Evolutionary conservation across 192 early-diverging fungal species (phyloP), one percentile per base, ranked within the genome.

Genomic region (Podila clonocystis): DNA sequence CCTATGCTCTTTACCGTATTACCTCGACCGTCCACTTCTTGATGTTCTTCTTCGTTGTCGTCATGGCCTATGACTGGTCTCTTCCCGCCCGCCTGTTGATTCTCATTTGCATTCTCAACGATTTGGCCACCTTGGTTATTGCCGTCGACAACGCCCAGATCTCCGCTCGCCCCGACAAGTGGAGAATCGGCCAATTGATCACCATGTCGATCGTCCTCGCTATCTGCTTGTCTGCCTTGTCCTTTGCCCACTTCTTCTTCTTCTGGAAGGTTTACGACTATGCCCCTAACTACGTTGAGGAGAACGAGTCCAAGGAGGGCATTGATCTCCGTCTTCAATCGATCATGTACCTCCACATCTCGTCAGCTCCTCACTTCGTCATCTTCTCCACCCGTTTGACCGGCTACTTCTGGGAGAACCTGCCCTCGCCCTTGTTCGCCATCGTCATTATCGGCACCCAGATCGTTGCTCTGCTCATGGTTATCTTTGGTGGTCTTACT

Each of bases 21-120:
- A 93, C 95, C 24, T 95, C 94, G 5, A 97, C 94, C 34, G 92
- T 96, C 70, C 95, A 96, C 86, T 96, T 96, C 76, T 80, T 96
- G 87, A 85, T 96, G 66, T 96, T 96, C 91, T 96, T 96, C 90
- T 96, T 96, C 84, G 87, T 95, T 72, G 89, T 94, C 60, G 91
- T 94, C 50, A 84, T 94, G 73, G 90, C 85, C n/a, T 93, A 89
- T 72, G 88, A 93, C 70, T 96, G 93, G 91, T 85, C 88, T 68
- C 87, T 96, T 72, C 92, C 93, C 63, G 91, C 91, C 5, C 82
- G 85, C n/a, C 85, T 95, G 62, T 87, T 96, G 19, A 92, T 96
- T 71, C 84, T 95, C 72, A 96, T 95, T 78, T 92, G 92, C 48
- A 92, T 96, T 64, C 84, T 96, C 70, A 96, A 96, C 86, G 93